Conservation (phyloP, 805 yeast species). For the Candida parachauliodes region DNA sequence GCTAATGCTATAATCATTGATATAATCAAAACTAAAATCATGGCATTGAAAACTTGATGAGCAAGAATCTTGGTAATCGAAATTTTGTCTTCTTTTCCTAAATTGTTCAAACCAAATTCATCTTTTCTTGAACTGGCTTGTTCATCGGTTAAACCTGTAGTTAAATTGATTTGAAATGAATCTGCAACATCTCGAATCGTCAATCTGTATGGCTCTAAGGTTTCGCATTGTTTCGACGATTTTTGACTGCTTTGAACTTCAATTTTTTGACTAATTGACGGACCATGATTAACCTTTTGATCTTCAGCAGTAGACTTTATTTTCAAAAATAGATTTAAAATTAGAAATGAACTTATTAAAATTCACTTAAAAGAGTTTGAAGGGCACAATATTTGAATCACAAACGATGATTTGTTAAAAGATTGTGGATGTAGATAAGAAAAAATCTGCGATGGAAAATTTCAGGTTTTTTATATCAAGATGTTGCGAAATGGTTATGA, state of each 20-base stretch:
- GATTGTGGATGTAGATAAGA: no score
- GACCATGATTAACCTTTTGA: constrained; percentile 7
- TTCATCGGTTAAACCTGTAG: constrained; percentile 16
- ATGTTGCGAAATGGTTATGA: not conserved
- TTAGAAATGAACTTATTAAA: constrained; percentile 1
- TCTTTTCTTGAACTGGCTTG: constrained; percentile 15
- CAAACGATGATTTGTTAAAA: no score
- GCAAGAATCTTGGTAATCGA: constrained; percentile 53
- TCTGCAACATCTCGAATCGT: constrained; percentile 15
- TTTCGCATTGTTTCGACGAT: constrained; percentile 5
- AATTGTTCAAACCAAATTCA: constrained; percentile 54
- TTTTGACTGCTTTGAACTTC: constrained; percentile 13
- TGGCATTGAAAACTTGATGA: constrained; percentile 72
- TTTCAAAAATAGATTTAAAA: constrained; percentile 3
- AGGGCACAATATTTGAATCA: no score
- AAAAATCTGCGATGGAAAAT: not conserved
- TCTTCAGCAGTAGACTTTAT: constrained; percentile 4
- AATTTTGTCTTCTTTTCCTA: constrained; percentile 58
- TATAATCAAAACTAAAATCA: constrained; percentile 68
- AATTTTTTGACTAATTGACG: constrained; percentile 10
- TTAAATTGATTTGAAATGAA: constrained; percentile 13
- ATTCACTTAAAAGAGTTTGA: constrained; percentile 1
- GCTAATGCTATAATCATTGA: constrained; percentile 71
- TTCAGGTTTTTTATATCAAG: no score
- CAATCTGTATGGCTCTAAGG: constrained; percentile 15